Evolutionary conservation across 257 asterid genomes (phyloP).

Genomic region (Nicotiana paniculata): DNA sequence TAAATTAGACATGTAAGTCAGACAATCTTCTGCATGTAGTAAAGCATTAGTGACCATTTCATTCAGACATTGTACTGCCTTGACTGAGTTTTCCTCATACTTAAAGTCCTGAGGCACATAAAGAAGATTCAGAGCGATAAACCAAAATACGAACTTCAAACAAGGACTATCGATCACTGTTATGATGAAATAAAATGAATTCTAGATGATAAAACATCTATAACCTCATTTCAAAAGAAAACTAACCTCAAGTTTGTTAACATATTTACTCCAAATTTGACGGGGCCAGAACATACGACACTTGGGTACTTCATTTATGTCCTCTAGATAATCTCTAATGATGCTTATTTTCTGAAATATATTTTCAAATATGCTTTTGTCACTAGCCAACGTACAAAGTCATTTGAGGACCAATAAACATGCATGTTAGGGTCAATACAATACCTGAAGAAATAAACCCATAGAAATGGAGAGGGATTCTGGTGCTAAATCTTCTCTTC

Average conservation of each 20-base stretch:
- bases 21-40: constrained; percentile 49
- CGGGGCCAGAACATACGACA: constrained; percentile 96
- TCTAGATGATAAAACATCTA: background rate
- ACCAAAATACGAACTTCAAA: no score
- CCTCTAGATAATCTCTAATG: constrained; percentile 56
- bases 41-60: constrained; percentile 53
- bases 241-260: constrained; percentile 69
- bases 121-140: background rate
- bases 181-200: no score
- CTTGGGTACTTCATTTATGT: constrained; percentile 40
- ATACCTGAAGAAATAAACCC: constrained; percentile 92
- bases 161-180: no score
- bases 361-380: background rate
- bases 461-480: constrained; percentile 74
- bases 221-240: background rate
- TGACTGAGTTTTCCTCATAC: constrained; percentile 63
- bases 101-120: constrained; percentile 59
- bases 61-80: constrained; percentile 87
- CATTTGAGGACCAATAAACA: background rate
- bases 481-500: constrained; percentile 60
- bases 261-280: constrained; percentile 81
- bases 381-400: background rate
- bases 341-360: constrained; percentile 66
- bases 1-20: constrained; percentile 60
- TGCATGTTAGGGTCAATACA: background rate